Base-by-base conservation (phyloP, 441 rosid species). In the Kokia cookei region DNA sequence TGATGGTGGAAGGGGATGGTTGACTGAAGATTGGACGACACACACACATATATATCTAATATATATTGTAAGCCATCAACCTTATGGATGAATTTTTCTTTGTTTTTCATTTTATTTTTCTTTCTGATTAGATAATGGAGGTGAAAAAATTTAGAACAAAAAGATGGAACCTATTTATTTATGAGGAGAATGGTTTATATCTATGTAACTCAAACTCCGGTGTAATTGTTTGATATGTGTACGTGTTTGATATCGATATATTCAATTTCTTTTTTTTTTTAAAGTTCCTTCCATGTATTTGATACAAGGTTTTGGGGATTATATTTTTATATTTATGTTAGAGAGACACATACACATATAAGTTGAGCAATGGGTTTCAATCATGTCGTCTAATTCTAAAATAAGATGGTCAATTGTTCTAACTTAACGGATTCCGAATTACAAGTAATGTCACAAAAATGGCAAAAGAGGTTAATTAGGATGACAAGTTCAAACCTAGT, bases 11-110 rank as follows among this genome's bases (percentile, higher is more conserved):
- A 64, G 54, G 63, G 63, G 71, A 51, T 65, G 72, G 11, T 65
- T 47, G 54, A 65, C 64, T 65, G 27, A 48, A 48, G 55, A 65
- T 68, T 58, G 77, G 43, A 63, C 75, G 32, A 22, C 60, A 32
- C 6, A 5, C 37, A 32, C 37, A 4, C 0, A 32, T 32, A 32
- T 45, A 55, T 55, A 55, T 19, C 19, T 55, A 55, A 27, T 67
- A 61, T 48, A 6, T 24, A 62, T 69, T 74, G 66, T 79, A 76
- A 76, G 76, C 78, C 75, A 69, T 63, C 82, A 48, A 48, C 71
- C 75, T 71, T 64, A 71, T 66, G 62, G 32, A 51, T 55, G 59
- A 67, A 61, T 60, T 51, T 73, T 68, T 74, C 71, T 69, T 54
- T 54, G 47, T 69, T 53, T 45, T 43, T 47, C 35, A 17, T 72